Conservation (phyloP, 2,329 filamentous ascomycete species). For the Paecilomyces sp. region DNA sequence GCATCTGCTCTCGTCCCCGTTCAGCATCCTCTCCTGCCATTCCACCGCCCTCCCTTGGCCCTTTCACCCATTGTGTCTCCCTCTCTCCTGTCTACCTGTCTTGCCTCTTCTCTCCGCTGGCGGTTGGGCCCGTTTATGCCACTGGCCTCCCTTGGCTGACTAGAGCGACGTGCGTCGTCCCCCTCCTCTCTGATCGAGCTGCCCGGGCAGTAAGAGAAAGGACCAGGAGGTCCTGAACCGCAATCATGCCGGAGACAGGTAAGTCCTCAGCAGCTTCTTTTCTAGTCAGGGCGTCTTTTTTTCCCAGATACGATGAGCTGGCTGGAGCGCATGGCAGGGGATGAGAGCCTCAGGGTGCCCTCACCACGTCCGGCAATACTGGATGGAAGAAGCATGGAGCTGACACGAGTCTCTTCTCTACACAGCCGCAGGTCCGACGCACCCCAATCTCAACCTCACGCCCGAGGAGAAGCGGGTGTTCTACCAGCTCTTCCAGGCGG, state of each 20-base stretch:
- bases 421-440: slow-evolving; percentile 21
- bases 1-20: neutral
- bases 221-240: neutral
- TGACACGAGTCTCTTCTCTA: slow-evolving; percentile 13
- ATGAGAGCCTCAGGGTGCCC: neutral
- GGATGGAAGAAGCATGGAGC: slow-evolving; percentile 9
- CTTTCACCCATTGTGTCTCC: neutral
- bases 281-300: neutral
- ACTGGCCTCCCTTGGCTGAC: neutral
- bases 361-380: neutral
- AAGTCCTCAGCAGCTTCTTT: slow-evolving; percentile 1
- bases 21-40: neutral
- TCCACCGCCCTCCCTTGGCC: neutral
- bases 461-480: slow-evolving; percentile 91
- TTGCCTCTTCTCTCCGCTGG: neutral
- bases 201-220: neutral
- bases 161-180: neutral
- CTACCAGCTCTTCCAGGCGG: slow-evolving; percentile 85
- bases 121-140: neutral
- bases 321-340: neutral
- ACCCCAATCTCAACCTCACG: slow-evolving; percentile 73
- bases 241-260: slow-evolving; percentile 12
- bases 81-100: neutral
- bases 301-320: neutral
- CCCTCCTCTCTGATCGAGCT: neutral